Evolutionary conservation across 164 flowering plant species (phyloP), one percentile per base, ranked within the genome.

Genomic region (Magnolia kwangsiensis): DNA sequence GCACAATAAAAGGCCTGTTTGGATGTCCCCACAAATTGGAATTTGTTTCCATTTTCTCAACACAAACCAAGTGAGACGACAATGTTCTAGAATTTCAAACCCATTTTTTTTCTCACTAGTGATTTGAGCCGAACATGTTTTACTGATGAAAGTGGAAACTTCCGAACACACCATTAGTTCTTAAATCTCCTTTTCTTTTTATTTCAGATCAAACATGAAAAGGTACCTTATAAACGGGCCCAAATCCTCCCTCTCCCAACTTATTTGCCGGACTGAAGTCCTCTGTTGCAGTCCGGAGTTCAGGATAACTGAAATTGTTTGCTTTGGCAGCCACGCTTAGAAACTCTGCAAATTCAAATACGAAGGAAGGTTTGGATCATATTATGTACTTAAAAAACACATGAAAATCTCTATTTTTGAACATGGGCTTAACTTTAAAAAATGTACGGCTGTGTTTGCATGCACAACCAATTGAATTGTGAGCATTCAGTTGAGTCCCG

Each of bases 231-330:
- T 80, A 94, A 70, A 94, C 98, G 37, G 97, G 88, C 74, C 98
- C 96, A 83, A 94, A 94, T 61, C 98, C 98, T 58, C 97, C 97
- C 79, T 92, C 97, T 69, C 98, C 97, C 45, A 94, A 90, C 78
- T 94, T 94, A 79, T 94, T 91, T 50, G 80, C 80, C 51, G 86
- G 78, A 81, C 50, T 88, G 73, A 94, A 94, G 79, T 89, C 90
- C 51, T 86, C 81, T 10, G 97, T 91, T 16, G 95, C 97, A 77
- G 82, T 74, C 80, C 80, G 88, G 51, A 94, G 86, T 78, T 89
- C 96, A 1, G 85, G 77, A 80, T 90, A 90, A 72, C 88, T 86
- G 79, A 87, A 92, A 50, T 90, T 92, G 82, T 84, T 81, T 64
- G 96, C 89, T 78, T 72, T 84, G 61, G 83, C 80, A 75, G 82